phyloP scores from a whole-genome alignment of 2,329 filamentous ascomycete species.

The Sporothrix brasiliensis region DNA sequence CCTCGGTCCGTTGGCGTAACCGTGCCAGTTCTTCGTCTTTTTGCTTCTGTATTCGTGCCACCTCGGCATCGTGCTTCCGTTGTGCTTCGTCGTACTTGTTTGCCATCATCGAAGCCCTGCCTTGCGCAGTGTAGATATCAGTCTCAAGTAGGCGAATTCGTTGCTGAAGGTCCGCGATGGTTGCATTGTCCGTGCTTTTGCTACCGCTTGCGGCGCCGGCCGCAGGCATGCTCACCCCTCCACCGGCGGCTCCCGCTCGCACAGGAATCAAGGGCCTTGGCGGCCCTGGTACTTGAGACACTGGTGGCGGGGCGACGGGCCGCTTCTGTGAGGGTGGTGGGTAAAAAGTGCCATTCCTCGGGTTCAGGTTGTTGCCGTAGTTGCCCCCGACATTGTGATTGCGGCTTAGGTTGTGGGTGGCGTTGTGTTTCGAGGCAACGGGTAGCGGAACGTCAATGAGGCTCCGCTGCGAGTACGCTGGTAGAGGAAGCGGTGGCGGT shows the following conservation, averaged over 20 bases:
- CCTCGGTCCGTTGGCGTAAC: slow-evolving; percentile 66
- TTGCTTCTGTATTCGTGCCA: slow-evolving; percentile 63
- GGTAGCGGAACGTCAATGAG: slow-evolving; percentile 33
- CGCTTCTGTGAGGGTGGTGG: slow-evolving; percentile 16
- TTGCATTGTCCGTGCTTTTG: background rate
- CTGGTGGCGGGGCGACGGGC: background rate
- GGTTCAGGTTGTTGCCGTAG: background rate
- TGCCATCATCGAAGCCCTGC: slow-evolving; percentile 75
- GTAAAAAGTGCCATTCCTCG: slow-evolving; percentile 3
- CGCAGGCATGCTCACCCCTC: background rate
- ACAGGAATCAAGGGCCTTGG: background rate
- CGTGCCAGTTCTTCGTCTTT: slow-evolving; percentile 66
- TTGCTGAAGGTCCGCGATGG: slow-evolving; percentile 53
- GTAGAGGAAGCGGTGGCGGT: slow-evolving; percentile 32
- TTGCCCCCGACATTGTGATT: background rate
- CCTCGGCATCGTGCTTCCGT: slow-evolving; percentile 64
- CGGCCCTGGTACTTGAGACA: background rate
- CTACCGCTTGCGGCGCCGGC: background rate
- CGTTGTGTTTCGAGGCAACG: background rate
- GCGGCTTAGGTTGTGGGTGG: background rate
- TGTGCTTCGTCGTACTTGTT: slow-evolving; percentile 65
- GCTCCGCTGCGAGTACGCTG: slow-evolving; percentile 34
- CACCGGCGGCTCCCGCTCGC: background rate
- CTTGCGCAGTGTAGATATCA: slow-evolving; percentile 64
- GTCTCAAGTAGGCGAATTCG: slow-evolving; percentile 57